Evolutionary conservation across 768 basidiomycete genomes (phyloP), one percentile per base, ranked within the genome.

Genomic region (Lactarius quietus): DNA sequence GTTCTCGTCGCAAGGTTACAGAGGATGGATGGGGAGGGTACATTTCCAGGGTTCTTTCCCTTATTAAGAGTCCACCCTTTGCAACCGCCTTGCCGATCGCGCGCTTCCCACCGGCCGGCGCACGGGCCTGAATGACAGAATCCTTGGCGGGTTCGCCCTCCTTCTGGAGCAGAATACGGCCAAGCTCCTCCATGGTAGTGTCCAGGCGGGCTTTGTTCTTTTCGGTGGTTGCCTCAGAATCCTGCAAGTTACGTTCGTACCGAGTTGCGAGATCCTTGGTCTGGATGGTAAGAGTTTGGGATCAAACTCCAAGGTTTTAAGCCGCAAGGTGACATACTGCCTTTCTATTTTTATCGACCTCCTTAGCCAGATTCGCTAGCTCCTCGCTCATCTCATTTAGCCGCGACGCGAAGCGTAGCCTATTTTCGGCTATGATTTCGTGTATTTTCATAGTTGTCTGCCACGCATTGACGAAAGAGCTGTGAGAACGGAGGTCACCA

Each of bases 301-400:
- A 45, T 65, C 45, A 61, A 41, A 55, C 36, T 48, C n/a, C 29
- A 41, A 10, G 41, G n/a, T 17, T 35, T 52, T 33, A 14, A n/a
- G 41, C 10, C 26, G 31, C 58, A 43, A n/a, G 28, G n/a, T 8
- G 56, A 71, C 81, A 59, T 64, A 91, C 94, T 78, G 88, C 82
- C 77, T 98, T 98, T 60, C 96, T 81, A 74, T 90, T 90, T 80
- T 93, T 95, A 69, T 99, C 97, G 1, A 97, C 93, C 75, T 98
- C 95, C 71, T 93, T 93, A 0, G 87, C 85, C 6, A 98, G 79
- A 12, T 83, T 88, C 20, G 83, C 78, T 31, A 99, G 81, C 72
- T 99, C 97, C n/a, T 98, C 95, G 72, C 90, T 89, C 93, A 98
- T 98, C 76, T 99, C 97, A 73, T 89, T 90, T 51, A 99, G 80